Evolutionary conservation across 805 yeast genomes (phyloP), one percentile per base, ranked within the genome.

Genomic region (Nakazawaea sp.): DNA sequence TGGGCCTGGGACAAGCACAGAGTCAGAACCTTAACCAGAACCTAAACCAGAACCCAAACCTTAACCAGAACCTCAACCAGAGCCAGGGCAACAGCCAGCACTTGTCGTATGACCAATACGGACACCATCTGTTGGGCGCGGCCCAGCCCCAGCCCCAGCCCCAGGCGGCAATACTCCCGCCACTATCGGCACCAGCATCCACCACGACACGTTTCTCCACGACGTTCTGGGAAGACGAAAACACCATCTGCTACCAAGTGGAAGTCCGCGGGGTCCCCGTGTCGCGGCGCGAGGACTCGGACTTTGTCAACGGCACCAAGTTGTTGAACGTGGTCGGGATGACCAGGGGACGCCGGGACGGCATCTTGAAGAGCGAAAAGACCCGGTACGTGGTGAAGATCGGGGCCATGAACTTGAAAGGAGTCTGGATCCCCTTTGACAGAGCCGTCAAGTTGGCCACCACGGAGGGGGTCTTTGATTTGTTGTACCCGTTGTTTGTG

Each of bases 401-500:
- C 43, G 95, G 95, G 4, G 78, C 88, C 11, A 83, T 84, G 89
- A 89, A 84, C 56, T 64, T 84, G 48, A 84, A 84, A 61, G 95
- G 95, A 27, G 94, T 84, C 32, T 84, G 95, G 95, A 82, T 84
- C 42, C 94, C 95, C 2, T 82, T 81, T 52, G 90, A 83, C 44
- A 65, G 92, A 35, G 95, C 94, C 2, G 63, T 78, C 32, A 81
- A 81, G 24, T 79, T 83, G 75, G 94, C 95, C 13, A 81, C 81
- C 56, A 66, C 80, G 44, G 92, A 84, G 54, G 82, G 85, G 28
- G 81, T 81, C 43, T 75, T 72, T 19, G 86, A 80, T 47, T 51
- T 72, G 27, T 64, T 81, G 42, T 78, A 77, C 50, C 86, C 87
- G 3, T 61, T 81, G 32, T 79, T 81, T 56, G 88, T 82, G 26